phyloP scores from a whole-genome alignment of 2,329 filamentous ascomycete species.

The Fusarium sp. region DNA sequence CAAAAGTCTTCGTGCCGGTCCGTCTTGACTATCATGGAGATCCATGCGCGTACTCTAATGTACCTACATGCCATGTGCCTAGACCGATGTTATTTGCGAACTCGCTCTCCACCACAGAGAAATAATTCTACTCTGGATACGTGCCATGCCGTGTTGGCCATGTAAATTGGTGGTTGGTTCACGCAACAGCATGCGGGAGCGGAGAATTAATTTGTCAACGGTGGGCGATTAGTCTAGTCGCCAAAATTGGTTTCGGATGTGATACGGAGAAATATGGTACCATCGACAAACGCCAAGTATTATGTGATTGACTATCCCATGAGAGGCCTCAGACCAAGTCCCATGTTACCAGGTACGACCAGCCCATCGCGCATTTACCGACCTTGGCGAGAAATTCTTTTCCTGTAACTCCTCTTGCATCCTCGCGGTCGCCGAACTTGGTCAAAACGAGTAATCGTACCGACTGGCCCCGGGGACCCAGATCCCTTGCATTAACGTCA shows the following conservation, averaged over 20 bases:
- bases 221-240: conserved; percentile 6
- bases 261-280: conserved; percentile 4
- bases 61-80: not conserved
- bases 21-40: conserved; percentile 10
- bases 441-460: conserved; percentile 73
- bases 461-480: conserved; percentile 77
- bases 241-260: conserved; percentile 11
- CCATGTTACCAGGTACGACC: conserved; percentile 62
- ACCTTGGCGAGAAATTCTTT: conserved; percentile 60
- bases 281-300: conserved; percentile 16
- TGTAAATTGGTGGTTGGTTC: conserved; percentile 7
- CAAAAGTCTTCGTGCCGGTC: conserved; percentile 6
- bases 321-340: conserved; percentile 57
- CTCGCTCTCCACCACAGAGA: not conserved
- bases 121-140: not conserved
- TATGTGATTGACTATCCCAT: conserved; percentile 19
- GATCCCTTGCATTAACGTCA: conserved; percentile 74
- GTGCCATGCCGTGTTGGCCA: not conserved
- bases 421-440: conserved; percentile 60
- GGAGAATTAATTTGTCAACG: conserved; percentile 9
- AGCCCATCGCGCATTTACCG: conserved; percentile 60
- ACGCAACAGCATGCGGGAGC: conserved; percentile 21
- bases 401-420: conserved; percentile 63
- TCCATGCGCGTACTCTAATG: not conserved
- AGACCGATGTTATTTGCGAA: not conserved